phyloP scores from a whole-genome alignment of 768 basidiomycete genomes.

The Russula vinacea region DNA sequence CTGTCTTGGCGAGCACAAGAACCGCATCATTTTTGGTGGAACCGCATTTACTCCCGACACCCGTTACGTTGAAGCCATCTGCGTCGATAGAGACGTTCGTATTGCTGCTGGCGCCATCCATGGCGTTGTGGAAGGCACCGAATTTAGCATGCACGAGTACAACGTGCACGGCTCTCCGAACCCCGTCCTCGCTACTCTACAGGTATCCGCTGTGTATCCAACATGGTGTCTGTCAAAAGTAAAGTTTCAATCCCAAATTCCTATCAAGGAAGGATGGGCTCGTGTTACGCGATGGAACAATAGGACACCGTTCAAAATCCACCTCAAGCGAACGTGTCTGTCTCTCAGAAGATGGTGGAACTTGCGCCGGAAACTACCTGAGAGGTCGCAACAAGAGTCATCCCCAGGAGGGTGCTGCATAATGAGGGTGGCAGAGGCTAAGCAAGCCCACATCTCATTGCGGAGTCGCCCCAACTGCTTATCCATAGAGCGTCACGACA shows the following conservation, averaged over 20 bases:
- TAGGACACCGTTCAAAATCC: slow-evolving; percentile 51
- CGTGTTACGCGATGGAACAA: slow-evolving; percentile 54
- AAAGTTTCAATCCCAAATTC: slow-evolving; percentile 36
- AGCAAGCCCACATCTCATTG: slow-evolving; percentile 52
- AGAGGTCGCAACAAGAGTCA: slow-evolving; percentile 37
- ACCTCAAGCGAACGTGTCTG: slow-evolving; percentile 47
- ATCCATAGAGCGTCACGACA: slow-evolving; percentile 47
- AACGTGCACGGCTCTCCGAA: slow-evolving; percentile 60
- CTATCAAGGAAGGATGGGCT: slow-evolving; percentile 52
- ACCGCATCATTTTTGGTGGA: slow-evolving; percentile 53
- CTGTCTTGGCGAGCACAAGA: slow-evolving; percentile 49
- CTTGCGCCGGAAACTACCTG: slow-evolving; percentile 42
- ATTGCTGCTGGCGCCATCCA: slow-evolving; percentile 59
- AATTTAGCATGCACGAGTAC: slow-evolving; percentile 59
- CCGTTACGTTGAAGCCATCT: slow-evolving; percentile 44
- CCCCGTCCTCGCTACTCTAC: slow-evolving; percentile 48
- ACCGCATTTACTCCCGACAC: slow-evolving; percentile 54
- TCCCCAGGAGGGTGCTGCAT: slow-evolving; percentile 45
- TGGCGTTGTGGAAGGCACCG: slow-evolving; percentile 60
- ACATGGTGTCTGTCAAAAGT: slow-evolving; percentile 56
- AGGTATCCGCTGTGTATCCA: slow-evolving; percentile 51
- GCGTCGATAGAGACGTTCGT: slow-evolving; percentile 43
- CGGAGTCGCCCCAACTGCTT: slow-evolving; percentile 42
- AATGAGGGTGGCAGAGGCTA: slow-evolving; percentile 44
- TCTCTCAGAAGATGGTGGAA: slow-evolving; percentile 47